A percentile compares a stretch with the other conserved stretches of the same genome.
Evolutionary conservation across 2,329 filamentous ascomycete genomes (phyloP).

Genomic region (Ophiosphaerella narmari): DNA sequence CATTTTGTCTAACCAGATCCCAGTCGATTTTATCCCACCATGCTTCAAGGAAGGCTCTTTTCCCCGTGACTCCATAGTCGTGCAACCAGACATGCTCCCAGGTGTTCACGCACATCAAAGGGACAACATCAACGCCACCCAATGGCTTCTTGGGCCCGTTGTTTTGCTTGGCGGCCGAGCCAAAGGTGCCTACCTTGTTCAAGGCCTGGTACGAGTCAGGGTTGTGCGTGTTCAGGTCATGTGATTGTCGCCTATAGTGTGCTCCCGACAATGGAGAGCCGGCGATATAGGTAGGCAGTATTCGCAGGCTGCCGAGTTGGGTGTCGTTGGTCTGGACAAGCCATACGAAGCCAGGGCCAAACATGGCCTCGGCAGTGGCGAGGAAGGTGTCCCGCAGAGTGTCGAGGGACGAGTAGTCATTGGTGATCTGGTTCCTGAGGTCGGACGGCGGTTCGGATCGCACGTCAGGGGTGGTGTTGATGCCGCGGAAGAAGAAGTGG

Average conservation of each 20-base stretch:
- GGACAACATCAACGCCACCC: slow-evolving; percentile 70
- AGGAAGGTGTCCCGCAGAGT: slow-evolving; percentile 81
- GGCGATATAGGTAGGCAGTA: slow-evolving; percentile 88
- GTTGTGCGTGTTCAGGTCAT: slow-evolving; percentile 70
- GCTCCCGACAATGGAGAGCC: slow-evolving; percentile 86
- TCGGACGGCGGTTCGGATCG: slow-evolving; percentile 46
- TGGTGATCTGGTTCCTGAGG: slow-evolving; percentile 65
- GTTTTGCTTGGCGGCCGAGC: slow-evolving; percentile 32
- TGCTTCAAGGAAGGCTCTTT: slow-evolving; percentile 72
- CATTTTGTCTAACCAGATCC: slow-evolving; percentile 63
- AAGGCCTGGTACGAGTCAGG: slow-evolving; percentile 29
- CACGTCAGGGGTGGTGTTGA: slow-evolving; percentile 43
- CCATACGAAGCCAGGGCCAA: slow-evolving; percentile 97
- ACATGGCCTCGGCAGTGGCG: slow-evolving; percentile 84
- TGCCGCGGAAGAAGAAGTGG: slow-evolving; percentile 75
- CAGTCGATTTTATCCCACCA: slow-evolving; percentile 94
- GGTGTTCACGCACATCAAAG: slow-evolving; percentile 88
- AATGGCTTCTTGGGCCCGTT: slow-evolving; percentile 56
- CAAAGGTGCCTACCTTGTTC: slow-evolving; percentile 50
- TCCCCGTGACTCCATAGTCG: slow-evolving; percentile 79
- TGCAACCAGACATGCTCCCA: slow-evolving; percentile 94
- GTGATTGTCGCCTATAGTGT: slow-evolving; percentile 72
- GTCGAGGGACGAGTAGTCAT: slow-evolving; percentile 80
- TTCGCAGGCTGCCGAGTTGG: slow-evolving; percentile 59
- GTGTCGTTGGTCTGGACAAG: slow-evolving; percentile 64